A percentile compares a stretch with the other conserved stretches of the same genome.
phyloP scores from a whole-genome alignment of 2,329 filamentous ascomycete genomes.

The Claviceps maximensis region DNA sequence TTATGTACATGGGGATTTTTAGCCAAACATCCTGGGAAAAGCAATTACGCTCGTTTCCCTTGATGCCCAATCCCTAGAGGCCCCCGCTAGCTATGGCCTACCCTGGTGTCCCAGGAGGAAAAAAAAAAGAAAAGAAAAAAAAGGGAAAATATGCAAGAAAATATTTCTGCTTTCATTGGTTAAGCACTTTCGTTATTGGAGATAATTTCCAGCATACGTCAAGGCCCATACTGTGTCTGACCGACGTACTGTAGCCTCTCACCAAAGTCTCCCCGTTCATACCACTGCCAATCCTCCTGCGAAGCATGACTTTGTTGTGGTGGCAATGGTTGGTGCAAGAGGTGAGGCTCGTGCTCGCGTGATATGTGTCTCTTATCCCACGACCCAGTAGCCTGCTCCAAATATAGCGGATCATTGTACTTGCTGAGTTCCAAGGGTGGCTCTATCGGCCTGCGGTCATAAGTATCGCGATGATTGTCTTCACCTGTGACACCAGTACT shows the following conservation, averaged over 20 bases:
- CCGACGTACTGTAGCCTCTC: slow-evolving; percentile 13
- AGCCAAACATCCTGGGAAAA: not conserved
- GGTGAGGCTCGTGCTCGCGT: not conserved
- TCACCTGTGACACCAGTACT: not conserved
- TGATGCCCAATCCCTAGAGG: not conserved
- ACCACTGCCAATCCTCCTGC: slow-evolving; percentile 21
- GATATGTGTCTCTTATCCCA: not conserved
- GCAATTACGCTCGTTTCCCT: not conserved
- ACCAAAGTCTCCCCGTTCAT: slow-evolving; percentile 21
- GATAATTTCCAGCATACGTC: not conserved
- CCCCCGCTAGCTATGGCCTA: not conserved
- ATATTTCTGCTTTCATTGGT: not conserved
- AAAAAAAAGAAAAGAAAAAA: not conserved
- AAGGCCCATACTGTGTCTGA: slow-evolving; percentile 19
- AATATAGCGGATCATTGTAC: not conserved
- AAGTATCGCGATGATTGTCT: not conserved
- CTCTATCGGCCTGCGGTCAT: slow-evolving; percentile 9
- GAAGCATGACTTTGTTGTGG: slow-evolving; percentile 3
- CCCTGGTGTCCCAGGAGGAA: not conserved
- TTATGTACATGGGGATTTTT: not conserved
- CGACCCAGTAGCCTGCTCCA: not conserved
- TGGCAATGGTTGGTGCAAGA: not conserved
- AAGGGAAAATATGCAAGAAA: not conserved
- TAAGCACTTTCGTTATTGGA: not conserved
- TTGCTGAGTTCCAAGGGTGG: slow-evolving; percentile 1